Conservation (phyloP, 140 eudicot species). For the Senecio squalidus region DNA sequence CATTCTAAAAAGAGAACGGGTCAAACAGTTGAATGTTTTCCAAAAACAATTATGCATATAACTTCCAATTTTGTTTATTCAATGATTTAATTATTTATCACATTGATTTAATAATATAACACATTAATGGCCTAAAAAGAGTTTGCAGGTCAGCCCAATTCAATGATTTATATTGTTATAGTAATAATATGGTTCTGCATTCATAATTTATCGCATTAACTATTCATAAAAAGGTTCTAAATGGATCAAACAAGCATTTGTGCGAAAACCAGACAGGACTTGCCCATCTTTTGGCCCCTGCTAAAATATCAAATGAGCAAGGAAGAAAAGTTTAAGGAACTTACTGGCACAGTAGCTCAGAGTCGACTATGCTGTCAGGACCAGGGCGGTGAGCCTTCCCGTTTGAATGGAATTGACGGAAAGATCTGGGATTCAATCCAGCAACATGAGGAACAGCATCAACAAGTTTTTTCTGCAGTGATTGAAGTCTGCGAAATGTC, state of each 20-base stretch:
- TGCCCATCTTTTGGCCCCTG: background rate
- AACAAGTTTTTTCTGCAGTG: slow-evolving; percentile 87
- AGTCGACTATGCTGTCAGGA: slow-evolving; percentile 92
- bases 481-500: slow-evolving; percentile 87
- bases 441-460: slow-evolving; percentile 92
- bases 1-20: background rate
- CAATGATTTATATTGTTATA: too few relatives aligned
- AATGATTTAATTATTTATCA: background rate
- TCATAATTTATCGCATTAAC: too few relatives aligned
- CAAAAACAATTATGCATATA: too few relatives aligned
- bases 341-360: slow-evolving; percentile 83
- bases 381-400: slow-evolving; percentile 99
- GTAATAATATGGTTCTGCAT: too few relatives aligned
- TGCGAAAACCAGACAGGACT: too few relatives aligned
- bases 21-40: background rate
- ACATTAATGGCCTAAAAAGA: too few relatives aligned
- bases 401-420: slow-evolving; percentile 74
- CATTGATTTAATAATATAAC: background rate
- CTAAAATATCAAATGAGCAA: background rate
- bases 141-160: too few relatives aligned
- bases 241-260: too few relatives aligned
- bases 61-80: background rate
- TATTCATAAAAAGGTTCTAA: too few relatives aligned
- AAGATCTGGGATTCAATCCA: slow-evolving; percentile 89
- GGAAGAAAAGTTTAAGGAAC: slow-evolving; percentile 22